Evolutionary conservation across 331 rosid genomes (phyloP), one percentile per base, ranked within the genome.

Genomic region (Quercus tomentella): DNA sequence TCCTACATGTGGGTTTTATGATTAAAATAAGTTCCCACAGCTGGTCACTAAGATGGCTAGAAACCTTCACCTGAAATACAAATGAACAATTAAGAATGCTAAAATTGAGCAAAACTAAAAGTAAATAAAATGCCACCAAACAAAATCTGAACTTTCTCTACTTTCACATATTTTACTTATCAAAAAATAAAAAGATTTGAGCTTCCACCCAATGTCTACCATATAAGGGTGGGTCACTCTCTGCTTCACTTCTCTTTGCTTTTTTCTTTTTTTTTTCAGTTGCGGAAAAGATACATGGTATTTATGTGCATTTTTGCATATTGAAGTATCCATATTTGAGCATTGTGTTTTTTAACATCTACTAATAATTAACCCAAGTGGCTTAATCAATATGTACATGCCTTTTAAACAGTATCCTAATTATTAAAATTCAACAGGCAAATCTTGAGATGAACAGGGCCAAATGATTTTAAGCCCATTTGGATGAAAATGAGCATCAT

Each of bases 401-500:
- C 9, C 41, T 35, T 15, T 63, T 25, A 28, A 28, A 30, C 22
- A 16, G n/a, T 30, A 63, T 8, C 66, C 41, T 10, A 22, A 70
- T 41, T n/a, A 14, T 22, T 15, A 20, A 41, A 16, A 25, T 14
- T 49, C 55, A 56, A 9, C 43, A 41, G 4, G 72, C 69, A 35
- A 56, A 35, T 54, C 23, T 28, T 30, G 43, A 30, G 30, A 62
- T 73, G 70, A 73, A 76, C 78, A 73, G 28, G 55, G 52, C 56
- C 60, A 81, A 33, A 65, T 65, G 49, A 66, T 66, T 65, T 16
- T 18, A 18, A 66, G 5, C 22, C 72, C 72, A 17, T 75, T 67
- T 14, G 72, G 72, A 82, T n/a, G 49, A 77, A 76, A 56, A 81
- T 26, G 74, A 63, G 21, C 49, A 21, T 1, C 11, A 37, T 37